Conservation (phyloP, 1,284 basidiomycete genomes). For the Termitomyces sp. region DNA sequence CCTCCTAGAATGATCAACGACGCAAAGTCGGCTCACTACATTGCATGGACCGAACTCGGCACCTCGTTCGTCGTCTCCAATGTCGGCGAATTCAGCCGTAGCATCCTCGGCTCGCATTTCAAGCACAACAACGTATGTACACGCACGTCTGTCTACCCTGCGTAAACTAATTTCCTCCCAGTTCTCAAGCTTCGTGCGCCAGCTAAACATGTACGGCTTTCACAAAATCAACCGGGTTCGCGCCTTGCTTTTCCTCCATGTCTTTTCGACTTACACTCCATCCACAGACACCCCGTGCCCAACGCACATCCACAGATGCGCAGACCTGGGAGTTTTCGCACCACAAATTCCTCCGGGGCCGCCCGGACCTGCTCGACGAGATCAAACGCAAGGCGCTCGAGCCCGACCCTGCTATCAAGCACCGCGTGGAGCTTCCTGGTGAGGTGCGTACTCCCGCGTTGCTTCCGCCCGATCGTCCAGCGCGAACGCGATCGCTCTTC, state of each 20-base stretch:
- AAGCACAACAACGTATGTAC: constrained; percentile 74
- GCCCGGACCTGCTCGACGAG: constrained; percentile 79
- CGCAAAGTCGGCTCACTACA: constrained; percentile 70
- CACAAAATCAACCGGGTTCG: constrained; percentile 76
- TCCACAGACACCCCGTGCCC: constrained; percentile 73
- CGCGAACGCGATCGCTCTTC: background rate
- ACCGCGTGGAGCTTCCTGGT: constrained; percentile 70
- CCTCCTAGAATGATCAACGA: constrained; percentile 72
- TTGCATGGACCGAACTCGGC: constrained; percentile 73
- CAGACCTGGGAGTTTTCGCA: constrained; percentile 90
- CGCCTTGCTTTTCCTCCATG: background rate
- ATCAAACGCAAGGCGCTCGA: constrained; percentile 84
- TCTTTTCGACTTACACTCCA: background rate
- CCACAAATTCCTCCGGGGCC: constrained; percentile 76
- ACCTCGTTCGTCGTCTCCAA: constrained; percentile 80
- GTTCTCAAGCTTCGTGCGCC: constrained; percentile 87
- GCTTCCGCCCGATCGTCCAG: background rate
- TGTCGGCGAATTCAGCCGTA: constrained; percentile 77
- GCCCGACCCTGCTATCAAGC: constrained; percentile 61
- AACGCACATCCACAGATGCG: constrained; percentile 71
- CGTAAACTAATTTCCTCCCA: constrained; percentile 23
- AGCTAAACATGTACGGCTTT: constrained; percentile 88
- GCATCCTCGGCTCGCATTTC: constrained; percentile 76
- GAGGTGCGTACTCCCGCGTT: constrained; percentile 42
- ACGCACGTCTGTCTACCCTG: background rate